phyloP scores from a whole-genome alignment of 2,329 filamentous ascomycete genomes.

The Fusarium camptoceras region DNA sequence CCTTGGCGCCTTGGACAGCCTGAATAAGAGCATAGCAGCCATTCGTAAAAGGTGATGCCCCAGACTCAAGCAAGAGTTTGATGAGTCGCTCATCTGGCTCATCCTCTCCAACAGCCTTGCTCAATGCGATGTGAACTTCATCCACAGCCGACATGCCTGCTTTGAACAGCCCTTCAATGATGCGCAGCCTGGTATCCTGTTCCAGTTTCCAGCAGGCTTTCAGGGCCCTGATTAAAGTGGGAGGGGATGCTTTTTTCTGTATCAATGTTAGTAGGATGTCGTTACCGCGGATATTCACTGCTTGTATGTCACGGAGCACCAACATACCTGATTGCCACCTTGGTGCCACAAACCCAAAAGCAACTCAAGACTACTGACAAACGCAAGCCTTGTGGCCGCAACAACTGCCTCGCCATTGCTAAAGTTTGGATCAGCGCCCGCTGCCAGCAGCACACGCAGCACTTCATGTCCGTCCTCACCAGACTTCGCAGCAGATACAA shows the following conservation, averaged over 20 bases:
- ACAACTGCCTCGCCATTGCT: constrained; percentile 67
- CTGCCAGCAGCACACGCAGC: constrained; percentile 62
- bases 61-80: constrained; percentile 60
- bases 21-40: constrained; percentile 65
- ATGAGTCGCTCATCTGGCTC: constrained; percentile 61
- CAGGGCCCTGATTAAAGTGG: constrained; percentile 63
- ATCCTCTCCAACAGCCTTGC: constrained; percentile 65
- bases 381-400: constrained; percentile 64
- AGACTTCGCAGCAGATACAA: constrained; percentile 64
- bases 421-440: constrained; percentile 67
- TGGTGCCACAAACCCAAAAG: constrained; percentile 61
- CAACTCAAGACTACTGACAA: constrained; percentile 62
- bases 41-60: constrained; percentile 65
- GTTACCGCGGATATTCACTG: not conserved
- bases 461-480: constrained; percentile 62
- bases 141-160: constrained; percentile 62
- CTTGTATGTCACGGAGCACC: not conserved
- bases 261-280: constrained; percentile 22
- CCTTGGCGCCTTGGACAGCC: constrained; percentile 56
- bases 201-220: constrained; percentile 65
- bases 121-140: constrained; percentile 63
- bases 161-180: constrained; percentile 63
- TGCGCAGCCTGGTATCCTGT: constrained; percentile 59
- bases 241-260: constrained; percentile 60
- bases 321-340: constrained; percentile 56